Evolutionary conservation across 306 rosid species (phyloP).

Genomic region (Vigna trinervia): DNA sequence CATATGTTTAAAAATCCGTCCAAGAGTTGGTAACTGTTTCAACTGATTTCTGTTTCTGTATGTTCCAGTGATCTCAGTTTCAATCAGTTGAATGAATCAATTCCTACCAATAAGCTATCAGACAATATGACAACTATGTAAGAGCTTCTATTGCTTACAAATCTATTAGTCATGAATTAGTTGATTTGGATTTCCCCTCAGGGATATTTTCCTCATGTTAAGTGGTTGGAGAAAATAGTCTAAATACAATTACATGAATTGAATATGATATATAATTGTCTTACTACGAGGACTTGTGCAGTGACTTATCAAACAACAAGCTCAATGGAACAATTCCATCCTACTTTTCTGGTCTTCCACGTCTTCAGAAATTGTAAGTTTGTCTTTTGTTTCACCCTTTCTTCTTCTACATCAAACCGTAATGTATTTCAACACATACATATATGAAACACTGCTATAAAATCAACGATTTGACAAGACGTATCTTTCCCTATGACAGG

Average conservation of each 20-base stretch:
- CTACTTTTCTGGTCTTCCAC: constrained; percentile 65
- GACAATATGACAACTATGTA: constrained; percentile 81
- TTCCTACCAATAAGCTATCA: constrained; percentile 69
- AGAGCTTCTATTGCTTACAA: constrained; percentile 46
- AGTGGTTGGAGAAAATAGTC: neutral
- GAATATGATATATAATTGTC: constrained; percentile 2
- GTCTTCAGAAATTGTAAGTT: constrained; percentile 84
- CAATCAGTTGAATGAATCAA: constrained; percentile 73
- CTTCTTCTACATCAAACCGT: constrained; percentile 19
- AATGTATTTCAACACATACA: neutral
- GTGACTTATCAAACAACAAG: constrained; percentile 73
- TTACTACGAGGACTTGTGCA: constrained; percentile 45
- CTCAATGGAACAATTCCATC: constrained; percentile 77
- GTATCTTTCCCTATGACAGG: constrained; percentile 59
- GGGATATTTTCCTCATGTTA: constrained; percentile 20
- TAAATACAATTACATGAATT: constrained; percentile 29
- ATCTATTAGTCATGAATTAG: constrained; percentile 31
- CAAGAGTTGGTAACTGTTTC: constrained; percentile 29
- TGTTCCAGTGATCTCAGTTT: constrained; percentile 79
- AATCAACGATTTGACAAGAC: constrained; percentile 11
- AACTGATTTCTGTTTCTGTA: constrained; percentile 37
- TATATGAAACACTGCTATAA: neutral
- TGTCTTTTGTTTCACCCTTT: constrained; percentile 18
- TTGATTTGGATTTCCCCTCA: constrained; percentile 17
- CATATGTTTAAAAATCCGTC: constrained; percentile 22